Percentiles rank a stretch among this genome's conserved stretches.
phyloP scores from a whole-genome alignment of 768 basidiomycete species.

The Pulveroboletus sp. region DNA sequence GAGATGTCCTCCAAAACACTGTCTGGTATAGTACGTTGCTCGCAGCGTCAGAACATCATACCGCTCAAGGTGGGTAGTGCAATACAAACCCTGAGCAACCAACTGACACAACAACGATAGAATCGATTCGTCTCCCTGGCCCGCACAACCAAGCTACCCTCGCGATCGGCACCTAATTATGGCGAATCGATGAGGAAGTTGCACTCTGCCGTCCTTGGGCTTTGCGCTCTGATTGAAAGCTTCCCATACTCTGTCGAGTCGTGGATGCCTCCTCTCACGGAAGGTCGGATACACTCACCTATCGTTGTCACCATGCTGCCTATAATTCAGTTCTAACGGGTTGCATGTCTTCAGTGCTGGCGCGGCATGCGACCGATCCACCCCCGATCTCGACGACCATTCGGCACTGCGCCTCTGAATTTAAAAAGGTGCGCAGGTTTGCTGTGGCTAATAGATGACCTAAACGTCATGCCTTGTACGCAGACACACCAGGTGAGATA shows the following conservation, averaged over 20 bases:
- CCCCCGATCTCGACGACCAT: constrained; percentile 90
- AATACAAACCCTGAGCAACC: background rate
- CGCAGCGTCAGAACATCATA: constrained; percentile 83
- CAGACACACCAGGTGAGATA: constrained; percentile 61
- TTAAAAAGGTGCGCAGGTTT: constrained; percentile 67
- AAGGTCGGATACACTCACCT: constrained; percentile 44
- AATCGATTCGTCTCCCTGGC: constrained; percentile 76
- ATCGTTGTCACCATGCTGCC: background rate
- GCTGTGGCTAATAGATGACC: constrained; percentile 1
- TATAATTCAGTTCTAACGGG: background rate
- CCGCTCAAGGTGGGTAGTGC: constrained; percentile 64
- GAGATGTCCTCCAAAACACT: constrained; percentile 87
- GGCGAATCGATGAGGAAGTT: constrained; percentile 68
- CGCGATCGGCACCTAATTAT: constrained; percentile 67
- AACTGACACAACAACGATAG: constrained; percentile 36
- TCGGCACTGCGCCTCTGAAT: constrained; percentile 79
- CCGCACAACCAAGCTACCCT: constrained; percentile 60
- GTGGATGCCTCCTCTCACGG: constrained; percentile 85
- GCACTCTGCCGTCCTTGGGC: constrained; percentile 92
- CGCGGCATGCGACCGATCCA: constrained; percentile 78
- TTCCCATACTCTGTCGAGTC: constrained; percentile 95
- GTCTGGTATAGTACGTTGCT: constrained; percentile 84
- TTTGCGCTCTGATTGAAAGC: constrained; percentile 89
- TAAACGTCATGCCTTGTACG: constrained; percentile 1
- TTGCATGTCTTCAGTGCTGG: constrained; percentile 52